Conservation (phyloP, 2,329 filamentous ascomycete species). For the Colletotrichum brevisporum region DNA sequence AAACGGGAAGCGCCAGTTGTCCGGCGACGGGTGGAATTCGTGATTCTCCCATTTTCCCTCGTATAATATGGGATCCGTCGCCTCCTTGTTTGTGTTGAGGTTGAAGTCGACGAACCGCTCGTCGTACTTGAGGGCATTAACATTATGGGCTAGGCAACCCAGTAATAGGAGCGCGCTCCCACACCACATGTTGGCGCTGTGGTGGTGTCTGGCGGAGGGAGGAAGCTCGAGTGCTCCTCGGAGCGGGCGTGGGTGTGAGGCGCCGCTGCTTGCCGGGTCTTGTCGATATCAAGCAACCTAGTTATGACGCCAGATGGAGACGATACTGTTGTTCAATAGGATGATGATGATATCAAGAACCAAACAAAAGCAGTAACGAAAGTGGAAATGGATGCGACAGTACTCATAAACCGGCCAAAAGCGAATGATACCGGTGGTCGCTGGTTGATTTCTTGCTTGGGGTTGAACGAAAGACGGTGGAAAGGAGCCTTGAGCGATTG, state of each 20-base stretch:
- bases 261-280: constrained; percentile 3
- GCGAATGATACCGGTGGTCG: constrained; percentile 37
- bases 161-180: constrained; percentile 34
- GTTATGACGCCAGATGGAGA: constrained; percentile 7
- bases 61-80: constrained; percentile 70
- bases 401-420: constrained; percentile 33
- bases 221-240: constrained; percentile 37
- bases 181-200: constrained; percentile 35
- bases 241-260: constrained; percentile 30
- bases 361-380: constrained; percentile 13
- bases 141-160: constrained; percentile 38
- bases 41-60: constrained; percentile 68
- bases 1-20: constrained; percentile 76
- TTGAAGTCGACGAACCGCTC: constrained; percentile 63
- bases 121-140: constrained; percentile 47
- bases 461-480: constrained; percentile 37
- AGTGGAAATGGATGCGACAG: constrained; percentile 18
- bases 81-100: constrained; percentile 71
- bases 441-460: neutral
- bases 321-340: neutral
- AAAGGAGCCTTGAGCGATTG: constrained; percentile 35
- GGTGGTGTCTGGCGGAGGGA: constrained; percentile 9
- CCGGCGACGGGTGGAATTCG: constrained; percentile 66
- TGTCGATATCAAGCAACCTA: constrained; percentile 18
- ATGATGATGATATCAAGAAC: neutral